These are phyloP conservation scores for Malus asiatica DNA, from an alignment of 306 rosid species.

Conservation along the genomic window DNA sequence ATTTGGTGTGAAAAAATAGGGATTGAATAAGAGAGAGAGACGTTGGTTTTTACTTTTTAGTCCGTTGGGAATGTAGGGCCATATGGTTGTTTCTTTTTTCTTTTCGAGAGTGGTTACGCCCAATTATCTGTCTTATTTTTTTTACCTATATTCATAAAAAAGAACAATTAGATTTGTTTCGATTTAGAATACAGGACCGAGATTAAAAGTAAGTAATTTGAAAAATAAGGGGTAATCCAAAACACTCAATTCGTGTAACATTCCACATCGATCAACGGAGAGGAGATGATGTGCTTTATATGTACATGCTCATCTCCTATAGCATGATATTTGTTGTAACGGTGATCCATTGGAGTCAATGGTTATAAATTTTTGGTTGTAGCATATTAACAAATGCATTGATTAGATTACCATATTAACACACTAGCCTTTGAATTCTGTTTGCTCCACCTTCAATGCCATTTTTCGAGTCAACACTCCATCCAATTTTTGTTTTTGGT, in stretches of 20 bases:
- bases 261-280: no score
- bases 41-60: slow-evolving; percentile 15
- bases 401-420: neutral
- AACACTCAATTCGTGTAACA: neutral
- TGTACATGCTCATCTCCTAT: no score
- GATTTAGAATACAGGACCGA: neutral
- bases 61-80: slow-evolving; percentile 33
- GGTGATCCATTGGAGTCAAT: neutral
- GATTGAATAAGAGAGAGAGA: neutral
- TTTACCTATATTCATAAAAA: neutral
- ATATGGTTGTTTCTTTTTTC: neutral
- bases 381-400: neutral
- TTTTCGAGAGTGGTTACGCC: neutral
- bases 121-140: neutral
- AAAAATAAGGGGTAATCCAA: neutral
- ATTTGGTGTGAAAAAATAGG: slow-evolving; percentile 17
- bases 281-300: no score
- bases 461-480: neutral
- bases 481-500: neutral
- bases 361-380: neutral
- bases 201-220: neutral
- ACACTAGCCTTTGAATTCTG: neutral
- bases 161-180: no score
- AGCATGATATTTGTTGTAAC: neutral
- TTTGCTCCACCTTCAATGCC: neutral